Percentiles rank a stretch among this genome's conserved stretches.
phyloP scores from a whole-genome alignment of 768 basidiomycete species.

The Lentinula detonsa region DNA sequence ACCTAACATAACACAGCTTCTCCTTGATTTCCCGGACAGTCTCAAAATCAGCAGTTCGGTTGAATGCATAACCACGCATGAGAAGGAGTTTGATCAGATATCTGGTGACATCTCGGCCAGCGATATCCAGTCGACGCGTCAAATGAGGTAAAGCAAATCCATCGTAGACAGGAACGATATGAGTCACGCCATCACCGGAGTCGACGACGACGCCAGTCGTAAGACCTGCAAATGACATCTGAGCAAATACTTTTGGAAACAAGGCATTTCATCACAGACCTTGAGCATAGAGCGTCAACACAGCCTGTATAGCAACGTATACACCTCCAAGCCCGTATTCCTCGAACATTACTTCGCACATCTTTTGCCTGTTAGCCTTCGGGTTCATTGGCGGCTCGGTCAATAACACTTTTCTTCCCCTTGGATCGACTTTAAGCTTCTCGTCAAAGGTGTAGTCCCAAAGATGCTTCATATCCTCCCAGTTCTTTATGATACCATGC shows the following conservation, averaged over 20 bases:
- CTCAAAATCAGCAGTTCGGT: slow-evolving; percentile 98
- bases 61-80: slow-evolving; percentile 99
- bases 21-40: slow-evolving; percentile 99
- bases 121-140: slow-evolving; percentile 92
- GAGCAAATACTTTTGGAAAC: neutral
- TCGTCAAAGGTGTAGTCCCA: slow-evolving; percentile 99
- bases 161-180: slow-evolving; percentile 98
- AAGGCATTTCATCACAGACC: slow-evolving; percentile 43
- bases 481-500: slow-evolving; percentile 97
- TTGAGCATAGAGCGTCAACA: slow-evolving; percentile 96
- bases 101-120: slow-evolving; percentile 95
- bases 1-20: slow-evolving; percentile 97
- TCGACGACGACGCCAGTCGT: slow-evolving; percentile 99
- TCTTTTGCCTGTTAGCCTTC: slow-evolving; percentile 82
- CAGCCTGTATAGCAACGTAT: slow-evolving; percentile 98
- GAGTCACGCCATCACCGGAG: slow-evolving; percentile 98
- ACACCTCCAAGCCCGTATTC: slow-evolving; percentile 95
- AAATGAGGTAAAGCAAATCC: slow-evolving; percentile 95
- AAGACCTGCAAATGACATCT: slow-evolving; percentile 51
- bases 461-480: slow-evolving; percentile 97
- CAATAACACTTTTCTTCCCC: slow-evolving; percentile 83
- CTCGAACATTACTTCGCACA: slow-evolving; percentile 99
- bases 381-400: slow-evolving; percentile 99
- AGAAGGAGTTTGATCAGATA: slow-evolving; percentile 99
- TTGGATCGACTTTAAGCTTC: slow-evolving; percentile 85